Percentiles rank a stretch among this genome's conserved stretches.
These are phyloP conservation scores for Chlorencoelia australis DNA, from an alignment of 2,329 filamentous ascomycete species.

Conservation along the genomic window DNA sequence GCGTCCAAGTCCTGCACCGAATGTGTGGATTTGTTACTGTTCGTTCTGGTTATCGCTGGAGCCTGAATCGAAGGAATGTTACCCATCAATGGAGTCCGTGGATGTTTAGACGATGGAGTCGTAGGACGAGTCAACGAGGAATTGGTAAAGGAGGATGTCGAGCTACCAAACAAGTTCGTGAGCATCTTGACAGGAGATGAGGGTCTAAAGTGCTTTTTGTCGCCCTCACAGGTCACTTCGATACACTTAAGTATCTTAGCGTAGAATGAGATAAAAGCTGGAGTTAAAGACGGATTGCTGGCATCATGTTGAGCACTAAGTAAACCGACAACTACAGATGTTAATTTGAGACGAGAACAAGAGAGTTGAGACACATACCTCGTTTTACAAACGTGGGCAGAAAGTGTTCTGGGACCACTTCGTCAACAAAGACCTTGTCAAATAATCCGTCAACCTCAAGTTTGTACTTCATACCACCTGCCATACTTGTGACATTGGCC, in stretches of 20 bases:
- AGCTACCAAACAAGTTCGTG: constrained; percentile 55
- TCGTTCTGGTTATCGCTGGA: constrained; percentile 18
- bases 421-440: constrained; percentile 63
- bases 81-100: constrained; percentile 28
- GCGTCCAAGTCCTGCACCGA: constrained; percentile 22
- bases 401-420: constrained; percentile 63
- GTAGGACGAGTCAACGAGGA: constrained; percentile 28
- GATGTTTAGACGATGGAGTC: constrained; percentile 20
- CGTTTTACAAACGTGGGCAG: constrained; percentile 64
- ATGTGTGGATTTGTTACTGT: constrained; percentile 22
- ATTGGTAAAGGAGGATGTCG: constrained; percentile 30
- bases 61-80: constrained; percentile 34
- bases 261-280: constrained; percentile 66
- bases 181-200: constrained; percentile 87
- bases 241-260: constrained; percentile 66
- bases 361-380: constrained; percentile 38
- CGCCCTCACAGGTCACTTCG: constrained; percentile 49
- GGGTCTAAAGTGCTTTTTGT: constrained; percentile 60
- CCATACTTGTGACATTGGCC: constrained; percentile 46
- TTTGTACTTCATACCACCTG: constrained; percentile 42
- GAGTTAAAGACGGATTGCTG: constrained; percentile 52
- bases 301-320: constrained; percentile 61
- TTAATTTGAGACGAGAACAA: constrained; percentile 26
- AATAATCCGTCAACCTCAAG: constrained; percentile 54
- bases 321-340: constrained; percentile 54